Evolutionary conservation across 2,329 filamentous ascomycete species (phyloP).

Genomic region (Epichloe bromicola): DNA sequence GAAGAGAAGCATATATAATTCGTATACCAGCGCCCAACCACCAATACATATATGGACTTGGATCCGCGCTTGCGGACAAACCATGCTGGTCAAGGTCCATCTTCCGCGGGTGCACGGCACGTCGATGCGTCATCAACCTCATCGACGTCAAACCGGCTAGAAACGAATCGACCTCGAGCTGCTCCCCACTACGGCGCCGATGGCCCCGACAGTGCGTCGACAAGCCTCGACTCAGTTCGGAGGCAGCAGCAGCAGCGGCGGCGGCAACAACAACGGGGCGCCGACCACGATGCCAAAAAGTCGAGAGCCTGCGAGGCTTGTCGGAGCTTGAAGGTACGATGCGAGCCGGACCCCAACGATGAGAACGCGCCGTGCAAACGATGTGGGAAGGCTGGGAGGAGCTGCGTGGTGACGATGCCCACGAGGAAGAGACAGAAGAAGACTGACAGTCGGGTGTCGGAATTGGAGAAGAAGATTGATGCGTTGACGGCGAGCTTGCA

Average conservation of each 20-base stretch:
- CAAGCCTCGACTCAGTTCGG: not conserved
- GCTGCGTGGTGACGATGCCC: constrained; percentile 64
- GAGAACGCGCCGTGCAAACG: constrained; percentile 55
- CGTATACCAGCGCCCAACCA: not conserved
- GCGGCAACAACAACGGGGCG: constrained; percentile 4
- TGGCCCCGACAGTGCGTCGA: constrained; percentile 6
- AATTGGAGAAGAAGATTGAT: constrained; percentile 88
- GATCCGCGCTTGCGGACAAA: constrained; percentile 18
- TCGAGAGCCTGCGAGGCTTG: constrained; percentile 64
- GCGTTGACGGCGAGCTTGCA: constrained; percentile 70
- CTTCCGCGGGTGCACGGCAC: not conserved
- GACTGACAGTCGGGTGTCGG: constrained; percentile 76
- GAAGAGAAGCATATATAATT: not conserved
- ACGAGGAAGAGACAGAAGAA: constrained; percentile 78
- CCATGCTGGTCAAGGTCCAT: constrained; percentile 12
- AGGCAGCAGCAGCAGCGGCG: constrained; percentile 6
- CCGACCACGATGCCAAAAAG: constrained; percentile 36
- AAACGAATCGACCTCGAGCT: not conserved
- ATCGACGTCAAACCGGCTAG: constrained; percentile 8
- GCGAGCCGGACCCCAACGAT: constrained; percentile 57
- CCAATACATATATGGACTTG: constrained; percentile 17
- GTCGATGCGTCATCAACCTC: constrained; percentile 7
- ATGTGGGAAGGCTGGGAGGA: constrained; percentile 67
- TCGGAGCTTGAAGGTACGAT: constrained; percentile 68
- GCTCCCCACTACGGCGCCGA: constrained; percentile 10